These are phyloP conservation scores for Candida germanica DNA, from an alignment of 805 yeast species.

Conservation along the genomic window DNA sequence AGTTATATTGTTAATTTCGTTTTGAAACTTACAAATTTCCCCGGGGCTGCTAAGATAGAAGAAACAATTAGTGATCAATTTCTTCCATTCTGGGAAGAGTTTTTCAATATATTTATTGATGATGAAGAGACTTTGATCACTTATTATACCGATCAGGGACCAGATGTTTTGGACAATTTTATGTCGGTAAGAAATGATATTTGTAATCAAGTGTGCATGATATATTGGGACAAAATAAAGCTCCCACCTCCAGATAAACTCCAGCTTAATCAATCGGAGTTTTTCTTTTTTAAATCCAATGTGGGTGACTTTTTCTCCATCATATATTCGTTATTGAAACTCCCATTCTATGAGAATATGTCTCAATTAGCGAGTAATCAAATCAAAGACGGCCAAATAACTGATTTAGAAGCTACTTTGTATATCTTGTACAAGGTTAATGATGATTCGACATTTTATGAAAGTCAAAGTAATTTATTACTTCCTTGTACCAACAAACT, in stretches of 20 bases:
- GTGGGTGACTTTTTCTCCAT: slow-evolving; percentile 76
- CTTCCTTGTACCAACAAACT: slow-evolving; percentile 24
- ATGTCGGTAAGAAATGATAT: slow-evolving; percentile 24
- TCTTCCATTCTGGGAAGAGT: slow-evolving; percentile 66
- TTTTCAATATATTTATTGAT: slow-evolving; percentile 54
- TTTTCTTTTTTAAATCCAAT: slow-evolving; percentile 65
- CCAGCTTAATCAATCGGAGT: slow-evolving; percentile 47
- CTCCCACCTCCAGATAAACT: slow-evolving; percentile 22
- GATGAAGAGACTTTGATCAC: slow-evolving; percentile 41
- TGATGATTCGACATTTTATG: slow-evolving; percentile 46
- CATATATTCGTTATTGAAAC: slow-evolving; percentile 63
- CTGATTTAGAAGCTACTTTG: slow-evolving; percentile 55
- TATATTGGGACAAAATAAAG: slow-evolving; percentile 70
- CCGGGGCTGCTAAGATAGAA: slow-evolving; percentile 55
- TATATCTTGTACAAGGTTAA: slow-evolving; percentile 57
- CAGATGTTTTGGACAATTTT: slow-evolving; percentile 15
- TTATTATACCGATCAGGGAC: slow-evolving; percentile 10
- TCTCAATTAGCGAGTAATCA: slow-evolving; percentile 29
- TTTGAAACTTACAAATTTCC: slow-evolving; percentile 51
- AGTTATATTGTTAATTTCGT: slow-evolving; percentile 47
- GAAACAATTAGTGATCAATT: slow-evolving; percentile 53
- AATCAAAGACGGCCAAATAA: slow-evolving; percentile 7
- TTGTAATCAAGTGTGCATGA: slow-evolving; percentile 51
- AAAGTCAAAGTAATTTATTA: slow-evolving; percentile 16
- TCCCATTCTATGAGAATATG: slow-evolving; percentile 46